These are phyloP conservation scores for Gautieria morchelliformis DNA, from an alignment of 768 basidiomycete species.

Conservation along the genomic window DNA sequence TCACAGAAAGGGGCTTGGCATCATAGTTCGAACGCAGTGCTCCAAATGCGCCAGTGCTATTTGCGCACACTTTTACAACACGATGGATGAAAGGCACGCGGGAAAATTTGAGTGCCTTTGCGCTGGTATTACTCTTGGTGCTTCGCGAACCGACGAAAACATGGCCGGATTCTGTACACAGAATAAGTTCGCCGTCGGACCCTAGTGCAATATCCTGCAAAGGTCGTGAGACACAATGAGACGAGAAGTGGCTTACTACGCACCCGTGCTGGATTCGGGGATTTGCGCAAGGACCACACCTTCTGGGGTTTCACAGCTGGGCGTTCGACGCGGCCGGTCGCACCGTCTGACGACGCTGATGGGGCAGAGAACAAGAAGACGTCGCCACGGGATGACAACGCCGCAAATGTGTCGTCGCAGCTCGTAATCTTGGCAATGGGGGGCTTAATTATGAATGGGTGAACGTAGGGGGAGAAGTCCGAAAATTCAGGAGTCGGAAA, in stretches of 20 bases:
- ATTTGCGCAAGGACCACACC: slow-evolving; percentile 78
- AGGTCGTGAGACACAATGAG: background rate
- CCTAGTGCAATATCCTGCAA: slow-evolving; percentile 80
- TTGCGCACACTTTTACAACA: slow-evolving; percentile 75
- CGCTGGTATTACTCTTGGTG: background rate
- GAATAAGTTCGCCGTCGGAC: slow-evolving; percentile 76
- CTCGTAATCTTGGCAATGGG: slow-evolving; percentile 71
- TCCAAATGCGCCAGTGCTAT: slow-evolving; percentile 80
- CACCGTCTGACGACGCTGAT: background rate
- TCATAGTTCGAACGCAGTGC: slow-evolving; percentile 70
- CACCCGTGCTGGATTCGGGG: background rate
- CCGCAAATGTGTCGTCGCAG: slow-evolving; percentile 74
- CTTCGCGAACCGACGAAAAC: slow-evolving; percentile 75
- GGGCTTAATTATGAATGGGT: slow-evolving; percentile 67
- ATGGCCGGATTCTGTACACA: slow-evolving; percentile 92
- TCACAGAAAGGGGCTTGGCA: slow-evolving; percentile 43
- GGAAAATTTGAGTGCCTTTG: slow-evolving; percentile 48
- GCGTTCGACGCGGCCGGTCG: slow-evolving; percentile 13
- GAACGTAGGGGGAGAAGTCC: slow-evolving; percentile 69
- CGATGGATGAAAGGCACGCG: slow-evolving; percentile 77
- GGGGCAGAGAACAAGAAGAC: slow-evolving; percentile 68
- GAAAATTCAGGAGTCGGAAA: slow-evolving; percentile 71
- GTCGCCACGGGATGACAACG: slow-evolving; percentile 80
- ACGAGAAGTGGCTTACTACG: background rate
- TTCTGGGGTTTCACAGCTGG: slow-evolving; percentile 68